Conservation (phyloP, 805 yeast species). For the Myxozyma melibiosi region DNA sequence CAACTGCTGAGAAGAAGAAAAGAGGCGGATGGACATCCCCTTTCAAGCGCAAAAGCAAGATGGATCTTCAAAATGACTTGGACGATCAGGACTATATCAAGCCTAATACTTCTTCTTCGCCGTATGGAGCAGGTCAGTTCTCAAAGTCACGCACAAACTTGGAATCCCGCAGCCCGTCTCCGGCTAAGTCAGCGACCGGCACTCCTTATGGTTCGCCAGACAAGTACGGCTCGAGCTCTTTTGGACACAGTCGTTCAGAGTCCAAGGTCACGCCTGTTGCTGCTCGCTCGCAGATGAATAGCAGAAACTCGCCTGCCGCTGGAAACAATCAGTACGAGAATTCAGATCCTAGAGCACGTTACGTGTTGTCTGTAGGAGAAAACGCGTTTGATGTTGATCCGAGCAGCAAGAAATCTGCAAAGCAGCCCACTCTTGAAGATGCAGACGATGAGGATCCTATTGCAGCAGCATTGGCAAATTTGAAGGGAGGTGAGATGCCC, state of each 20-base stretch:
- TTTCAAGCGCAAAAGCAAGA: constrained; percentile 45
- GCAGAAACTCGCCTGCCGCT: background rate
- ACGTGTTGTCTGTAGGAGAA: constrained; percentile 30
- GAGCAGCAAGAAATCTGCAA: background rate
- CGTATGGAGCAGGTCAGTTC: background rate
- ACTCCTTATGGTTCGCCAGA: constrained; percentile 7
- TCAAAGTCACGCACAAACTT: background rate
- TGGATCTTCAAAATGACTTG: constrained; percentile 40
- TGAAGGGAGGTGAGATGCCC: constrained; percentile 36
- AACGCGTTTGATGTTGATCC: constrained; percentile 24
- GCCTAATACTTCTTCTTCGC: constrained; percentile 1
- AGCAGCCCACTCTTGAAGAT: background rate
- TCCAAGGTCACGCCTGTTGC: background rate
- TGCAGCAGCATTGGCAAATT: constrained; percentile 55
- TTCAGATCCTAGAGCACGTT: constrained; percentile 25
- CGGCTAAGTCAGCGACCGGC: background rate
- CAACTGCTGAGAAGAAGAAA: constrained; percentile 1
- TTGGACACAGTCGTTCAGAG: background rate
- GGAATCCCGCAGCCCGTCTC: constrained; percentile 8
- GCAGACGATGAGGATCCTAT: constrained; percentile 49
- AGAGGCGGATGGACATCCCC: constrained; percentile 49
- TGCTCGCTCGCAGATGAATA: background rate
- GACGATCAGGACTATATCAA: constrained; percentile 16
- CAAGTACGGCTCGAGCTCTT: background rate
- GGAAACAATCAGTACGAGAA: constrained; percentile 2